Conservation (phyloP, 495 filamentous ascomycete genomes). For the Hypoxylon subgilvum region DNA sequence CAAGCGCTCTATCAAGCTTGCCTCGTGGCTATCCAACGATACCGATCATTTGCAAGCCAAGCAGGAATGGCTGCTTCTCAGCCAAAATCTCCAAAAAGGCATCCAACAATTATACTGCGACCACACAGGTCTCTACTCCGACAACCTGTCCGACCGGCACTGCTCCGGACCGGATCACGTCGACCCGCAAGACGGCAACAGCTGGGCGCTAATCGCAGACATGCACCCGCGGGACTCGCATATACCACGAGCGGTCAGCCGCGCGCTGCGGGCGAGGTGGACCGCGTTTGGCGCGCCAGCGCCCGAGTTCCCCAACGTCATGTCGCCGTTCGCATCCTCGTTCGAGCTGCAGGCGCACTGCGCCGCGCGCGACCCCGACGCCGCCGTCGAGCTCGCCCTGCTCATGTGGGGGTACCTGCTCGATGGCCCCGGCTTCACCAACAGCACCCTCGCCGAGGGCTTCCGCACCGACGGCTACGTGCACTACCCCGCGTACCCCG, state of each 20-base stretch:
- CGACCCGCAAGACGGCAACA: slow-evolving; percentile 58
- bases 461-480: slow-evolving; percentile 61
- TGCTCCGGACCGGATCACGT: slow-evolving; percentile 36
- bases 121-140: slow-evolving; percentile 38
- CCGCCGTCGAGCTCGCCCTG: slow-evolving; percentile 63
- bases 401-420: slow-evolving; percentile 68
- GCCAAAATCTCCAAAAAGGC: slow-evolving; percentile 24
- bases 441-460: slow-evolving; percentile 66
- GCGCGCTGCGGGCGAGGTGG: slow-evolving; percentile 60
- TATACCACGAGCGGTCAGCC: slow-evolving; percentile 46
- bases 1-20: slow-evolving; percentile 42
- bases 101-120: slow-evolving; percentile 43
- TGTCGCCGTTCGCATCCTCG: slow-evolving; percentile 66
- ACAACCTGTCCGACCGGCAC: slow-evolving; percentile 40
- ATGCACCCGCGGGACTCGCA: slow-evolving; percentile 21
- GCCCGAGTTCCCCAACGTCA: slow-evolving; percentile 62
- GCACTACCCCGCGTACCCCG: slow-evolving; percentile 63
- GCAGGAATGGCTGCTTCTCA: slow-evolving; percentile 24
- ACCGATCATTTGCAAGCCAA: not conserved
- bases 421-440: slow-evolving; percentile 64
- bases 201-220: slow-evolving; percentile 48
- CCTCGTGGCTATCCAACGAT: slow-evolving; percentile 32
- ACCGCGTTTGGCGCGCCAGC: slow-evolving; percentile 63
- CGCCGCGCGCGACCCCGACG: slow-evolving; percentile 49
- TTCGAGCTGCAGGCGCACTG: slow-evolving; percentile 68